phyloP scores from a whole-genome alignment of 148 eudicot species.

The Rheum nobile region DNA sequence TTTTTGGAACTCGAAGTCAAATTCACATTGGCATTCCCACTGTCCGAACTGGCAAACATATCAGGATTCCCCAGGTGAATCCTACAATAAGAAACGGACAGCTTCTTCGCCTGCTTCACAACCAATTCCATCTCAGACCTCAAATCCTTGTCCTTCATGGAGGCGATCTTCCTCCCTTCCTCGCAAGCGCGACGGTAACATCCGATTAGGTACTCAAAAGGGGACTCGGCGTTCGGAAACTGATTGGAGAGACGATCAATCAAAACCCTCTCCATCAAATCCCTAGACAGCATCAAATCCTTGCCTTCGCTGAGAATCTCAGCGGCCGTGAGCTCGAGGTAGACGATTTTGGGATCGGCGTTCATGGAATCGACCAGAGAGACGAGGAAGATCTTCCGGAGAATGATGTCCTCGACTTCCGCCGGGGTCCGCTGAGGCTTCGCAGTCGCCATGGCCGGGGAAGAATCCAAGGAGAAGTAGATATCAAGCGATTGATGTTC shows the following conservation, averaged over 20 bases:
- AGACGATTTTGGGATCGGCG: conserved; percentile 44
- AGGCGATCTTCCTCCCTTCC: conserved; percentile 58
- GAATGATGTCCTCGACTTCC: conserved; percentile 76
- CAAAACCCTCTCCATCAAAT: conserved; percentile 70
- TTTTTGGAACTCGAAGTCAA: conserved; percentile 2
- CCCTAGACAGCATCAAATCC: conserved; percentile 46
- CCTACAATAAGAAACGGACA: conserved; percentile 69
- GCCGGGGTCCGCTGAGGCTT: conserved; percentile 59
- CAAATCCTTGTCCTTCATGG: conserved; percentile 64
- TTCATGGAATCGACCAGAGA: conserved; percentile 57
- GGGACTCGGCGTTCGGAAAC: conserved; percentile 47
- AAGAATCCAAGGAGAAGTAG: not conserved
- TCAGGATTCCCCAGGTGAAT: conserved; percentile 81
- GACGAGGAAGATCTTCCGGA: conserved; percentile 67
- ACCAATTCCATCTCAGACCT: conserved; percentile 58
- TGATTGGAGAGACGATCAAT: conserved; percentile 73
- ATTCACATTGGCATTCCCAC: conserved; percentile 10
- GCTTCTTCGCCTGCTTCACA: conserved; percentile 52
- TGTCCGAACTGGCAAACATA: conserved; percentile 44
- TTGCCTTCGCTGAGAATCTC: conserved; percentile 80
- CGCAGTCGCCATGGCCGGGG: conserved; percentile 38
- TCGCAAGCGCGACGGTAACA: conserved; percentile 67
- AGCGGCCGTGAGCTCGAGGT: conserved; percentile 81
- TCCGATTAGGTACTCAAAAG: conserved; percentile 55
- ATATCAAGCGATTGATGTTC: not conserved